Evolutionary conservation across 2,329 filamentous ascomycete genomes (phyloP).

Genomic region (Macrophomina tecta): DNA sequence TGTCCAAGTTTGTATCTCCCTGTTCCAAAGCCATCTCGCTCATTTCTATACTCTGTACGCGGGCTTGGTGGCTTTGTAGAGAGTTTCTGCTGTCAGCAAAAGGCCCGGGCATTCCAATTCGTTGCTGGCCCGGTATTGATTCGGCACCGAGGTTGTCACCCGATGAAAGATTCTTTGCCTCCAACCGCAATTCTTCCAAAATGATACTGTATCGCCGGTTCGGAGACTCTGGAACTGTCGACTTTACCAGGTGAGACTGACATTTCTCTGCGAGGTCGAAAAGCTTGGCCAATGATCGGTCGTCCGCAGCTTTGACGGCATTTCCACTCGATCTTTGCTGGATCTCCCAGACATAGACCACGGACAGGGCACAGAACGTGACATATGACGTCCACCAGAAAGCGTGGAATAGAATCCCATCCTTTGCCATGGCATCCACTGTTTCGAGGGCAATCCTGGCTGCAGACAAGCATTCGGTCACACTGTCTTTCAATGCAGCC

Average conservation of each 20-base stretch:
- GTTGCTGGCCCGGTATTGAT: neutral
- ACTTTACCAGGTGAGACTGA: constrained; percentile 52
- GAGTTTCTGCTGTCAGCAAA: neutral
- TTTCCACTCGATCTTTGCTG: constrained; percentile 38
- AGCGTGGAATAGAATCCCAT: constrained; percentile 49
- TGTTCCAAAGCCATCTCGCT: constrained; percentile 16
- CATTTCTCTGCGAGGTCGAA: constrained; percentile 53
- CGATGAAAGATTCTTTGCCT: constrained; percentile 41
- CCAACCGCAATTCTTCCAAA: constrained; percentile 52
- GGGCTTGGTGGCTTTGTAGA: constrained; percentile 35
- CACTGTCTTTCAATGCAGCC: constrained; percentile 43
- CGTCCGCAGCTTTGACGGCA: constrained; percentile 3
- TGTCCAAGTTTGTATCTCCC: constrained; percentile 31
- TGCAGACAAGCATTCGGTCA: constrained; percentile 52
- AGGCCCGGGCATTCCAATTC: neutral
- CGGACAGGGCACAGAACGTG: constrained; percentile 55
- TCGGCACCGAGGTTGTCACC: constrained; percentile 18
- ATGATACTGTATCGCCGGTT: constrained; percentile 57
- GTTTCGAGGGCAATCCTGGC: constrained; percentile 46
- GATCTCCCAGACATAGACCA: constrained; percentile 57
- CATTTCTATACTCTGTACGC: constrained; percentile 16
- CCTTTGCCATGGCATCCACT: constrained; percentile 48
- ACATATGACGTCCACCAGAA: constrained; percentile 59
- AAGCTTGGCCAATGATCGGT: constrained; percentile 33
- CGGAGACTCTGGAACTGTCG: constrained; percentile 54